Base-by-base conservation (phyloP, 2,329 filamentous ascomycete genomes). In the Fusarium oxysporum region DNA sequence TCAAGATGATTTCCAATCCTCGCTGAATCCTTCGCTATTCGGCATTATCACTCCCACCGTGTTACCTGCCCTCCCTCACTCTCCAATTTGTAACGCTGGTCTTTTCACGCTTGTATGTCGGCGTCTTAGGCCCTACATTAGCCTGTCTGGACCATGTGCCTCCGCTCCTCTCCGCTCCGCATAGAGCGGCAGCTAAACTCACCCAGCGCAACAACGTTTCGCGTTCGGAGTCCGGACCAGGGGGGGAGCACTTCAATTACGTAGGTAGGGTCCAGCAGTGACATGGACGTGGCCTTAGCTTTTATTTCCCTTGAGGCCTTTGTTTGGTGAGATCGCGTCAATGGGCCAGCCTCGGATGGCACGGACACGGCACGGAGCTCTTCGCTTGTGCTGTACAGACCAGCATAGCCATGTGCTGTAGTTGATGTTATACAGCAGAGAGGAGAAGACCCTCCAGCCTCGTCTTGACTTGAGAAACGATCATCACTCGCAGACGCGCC, bases 221-320 rank as follows among this genome's bases (percentile, higher is more conserved):
- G 43, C 67, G 47, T 70, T 68, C 23, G 38, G 43, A 58, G 11
- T 38, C 43, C 33, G 43, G 53, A 54, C 65, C 57, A 35, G 58
- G 48, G 59, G 44, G 44, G 8, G 14, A n/a, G 38, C 41, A 61
- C 58, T 57, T 64, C 65, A 68, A 73, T 73, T 73, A 73, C 70
- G 70, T 73, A 73, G 70, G 56, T 67, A 73, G 59, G 70, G 69
- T 70, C 69, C 69, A 72, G 60, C 59, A 70, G 50, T 59, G 67
- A 70, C 67, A 70, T 55, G 55, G 63, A 55, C 60, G 32, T 48
- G 50, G 51, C 44, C 60, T 41, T n/a, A 43, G 63, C 63, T 65
- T 65, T 48, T 48, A 23, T 19, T 43, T 23, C 44, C 33, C 45
- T 48, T 69, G 63, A 58, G 40, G 60, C 23, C 54, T 65, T 67